Base-by-base conservation (phyloP, 2,329 filamentous ascomycete genomes). In the Cladosporium sp. region DNA sequence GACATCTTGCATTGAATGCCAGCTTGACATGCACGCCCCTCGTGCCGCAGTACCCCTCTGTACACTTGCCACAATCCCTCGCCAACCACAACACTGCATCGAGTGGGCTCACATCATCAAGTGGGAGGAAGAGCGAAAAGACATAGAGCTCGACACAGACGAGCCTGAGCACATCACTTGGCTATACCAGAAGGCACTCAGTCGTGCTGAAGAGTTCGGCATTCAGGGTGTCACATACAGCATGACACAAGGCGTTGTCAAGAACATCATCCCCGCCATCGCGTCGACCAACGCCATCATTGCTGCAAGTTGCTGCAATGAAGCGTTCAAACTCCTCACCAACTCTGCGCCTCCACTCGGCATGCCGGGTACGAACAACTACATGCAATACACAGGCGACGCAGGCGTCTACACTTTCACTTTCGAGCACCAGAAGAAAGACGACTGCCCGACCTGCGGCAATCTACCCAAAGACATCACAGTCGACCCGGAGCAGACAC, bases 361-460 rank as follows among this genome's bases (percentile, higher is more conserved):
- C 14, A 84, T 87, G 69, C 88, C 90, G 54, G 90, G 90, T 28
- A 96, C 76, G 8, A 80, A 82, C 69, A 84, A 97, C 78, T 99
- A 99, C 81, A 98, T 98, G 93, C 97, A 97, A 92, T 99, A 99
- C 79, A 97, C 92, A 14, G 95, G 96, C 57, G 93, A 98, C 74
- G 94, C 96, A 74, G 87, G 91, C 71, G 90, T 99, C 71, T 99
- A 99, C 82, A 99, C 95, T 0, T 97, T 97, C 79, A 99, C 95
- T 0, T 99, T 98, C 78, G 90, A 93, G 74, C 93, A 97, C 74
- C 90, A 97, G 80, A 92, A 91, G 82, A 98, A 97, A 78, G 86
- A 90, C 18, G 95, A 98, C 78, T 99, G 95, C 71, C 93, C 95
- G 2, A 95, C 98, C 7, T 99, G 95, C 75, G 93, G 94, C 21